A percentile compares a stretch with the other conserved stretches of the same genome.
These are phyloP conservation scores for barley (Hordeum vulgare) DNA, from an alignment of 176 grass and related monocot genomes.

Conservation along the genomic window MorexV3_pseudomolecules_assembly NC_058522.1:583988777-583989276, in stretches of 20 bases:
- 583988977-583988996: background rate
- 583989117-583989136: background rate
- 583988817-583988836: no score
- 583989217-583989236: no score
- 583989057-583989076: background rate
- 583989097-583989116: background rate
- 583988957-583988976: background rate
- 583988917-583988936: background rate
- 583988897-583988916: background rate
- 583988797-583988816: no score
- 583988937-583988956: background rate
- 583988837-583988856: no score
- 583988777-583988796: no score
- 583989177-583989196: no score
- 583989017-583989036: background rate
- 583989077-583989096: background rate
- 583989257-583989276: no score
- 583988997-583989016: background rate
- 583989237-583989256: no score
- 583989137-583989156: no score
- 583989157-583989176: no score
- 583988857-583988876: background rate
- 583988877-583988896: background rate
- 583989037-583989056: background rate
- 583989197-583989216: no score